A percentile compares a stretch with the other conserved stretches of the same genome.
Conservation (phyloP, 2,329 filamentous ascomycete genomes). For the Sclerotinia glacialis region DNA sequence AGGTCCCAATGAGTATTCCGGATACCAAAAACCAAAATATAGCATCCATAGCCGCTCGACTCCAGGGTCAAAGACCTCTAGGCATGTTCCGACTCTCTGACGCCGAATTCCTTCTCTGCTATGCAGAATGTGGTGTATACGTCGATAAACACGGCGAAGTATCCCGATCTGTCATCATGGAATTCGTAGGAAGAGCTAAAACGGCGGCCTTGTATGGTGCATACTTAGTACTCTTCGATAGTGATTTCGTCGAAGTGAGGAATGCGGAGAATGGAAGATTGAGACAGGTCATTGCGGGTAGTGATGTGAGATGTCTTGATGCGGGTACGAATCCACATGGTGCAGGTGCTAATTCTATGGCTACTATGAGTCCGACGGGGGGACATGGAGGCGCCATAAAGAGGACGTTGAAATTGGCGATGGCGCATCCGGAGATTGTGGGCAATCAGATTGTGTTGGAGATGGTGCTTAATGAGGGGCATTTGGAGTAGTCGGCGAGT, state of each 20-base stretch:
- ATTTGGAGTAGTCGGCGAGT: slow-evolving; percentile 42
- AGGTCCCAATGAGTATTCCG: slow-evolving; percentile 89
- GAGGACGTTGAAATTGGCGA: slow-evolving; percentile 86
- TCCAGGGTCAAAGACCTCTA: slow-evolving; percentile 78
- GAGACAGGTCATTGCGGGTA: slow-evolving; percentile 88
- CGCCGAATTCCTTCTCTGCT: slow-evolving; percentile 87
- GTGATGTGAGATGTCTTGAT: slow-evolving; percentile 87
- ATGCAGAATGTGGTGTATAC: slow-evolving; percentile 95
- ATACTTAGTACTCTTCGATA: slow-evolving; percentile 90
- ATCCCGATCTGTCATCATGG: slow-evolving; percentile 91
- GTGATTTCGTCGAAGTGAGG: slow-evolving; percentile 93
- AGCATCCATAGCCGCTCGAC: slow-evolving; percentile 76
- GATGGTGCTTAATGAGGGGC: slow-evolving; percentile 86
- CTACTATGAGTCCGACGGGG: slow-evolving; percentile 28
- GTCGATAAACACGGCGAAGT: slow-evolving; percentile 98
- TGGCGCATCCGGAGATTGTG: slow-evolving; percentile 88
- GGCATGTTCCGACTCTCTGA: slow-evolving; percentile 96
- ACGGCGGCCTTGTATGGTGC: slow-evolving; percentile 86
- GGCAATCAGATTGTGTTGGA: slow-evolving; percentile 87
- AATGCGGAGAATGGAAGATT: slow-evolving; percentile 94
- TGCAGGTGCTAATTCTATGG: slow-evolving; percentile 47
- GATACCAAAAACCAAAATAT: slow-evolving; percentile 82
- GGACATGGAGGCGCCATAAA: slow-evolving; percentile 43
- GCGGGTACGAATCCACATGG: slow-evolving; percentile 61
- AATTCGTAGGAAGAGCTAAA: slow-evolving; percentile 92